Evolutionary conservation across 208 protist genomes (phyloP), one percentile per base, ranked within the genome.

Genomic region (Trichomonas tenax): DNA sequence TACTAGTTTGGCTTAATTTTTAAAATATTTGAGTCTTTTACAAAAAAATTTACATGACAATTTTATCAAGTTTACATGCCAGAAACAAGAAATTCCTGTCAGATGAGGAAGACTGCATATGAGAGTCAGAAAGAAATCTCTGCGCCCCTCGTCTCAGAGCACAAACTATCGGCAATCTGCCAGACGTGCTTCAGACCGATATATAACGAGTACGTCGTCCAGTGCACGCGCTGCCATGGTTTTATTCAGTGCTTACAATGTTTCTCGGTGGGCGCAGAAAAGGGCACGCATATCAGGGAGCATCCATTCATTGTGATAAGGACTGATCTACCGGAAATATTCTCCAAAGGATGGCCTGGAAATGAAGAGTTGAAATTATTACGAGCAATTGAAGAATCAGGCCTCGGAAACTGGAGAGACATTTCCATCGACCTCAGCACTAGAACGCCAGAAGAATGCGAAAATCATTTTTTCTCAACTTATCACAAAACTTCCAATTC

Each of bases 161-260:
- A 72, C 11, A 72, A 72, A n/a, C 58, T 21, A 72, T 72, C 26
- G 21, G 58, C 58, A 72, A 72, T 84, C 6, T 84, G 81, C 41
- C 34, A 34, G 15, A 84, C 81, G 11, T 84, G 81, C 34, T 34
- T 34, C 81, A 34, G 81, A 6, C 81, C 26, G 41, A 84, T 84
- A 84, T 84, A 41, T 11, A 40, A 93, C 51, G 86, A 93, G 38
- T 48, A 51, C 38, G n/a, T 40, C 17, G 34, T 93, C 36, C 40
- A 38, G 17, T 93, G 86, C 44, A 38, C 44, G 0, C 26, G 23
- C 34, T 93, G 86, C 44, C 23, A 51, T 48, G 86, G 44, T 38
- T 93, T 93, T 93, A 38, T 51, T 93, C 86, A 51, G 8, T 93
- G 86, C 46, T 51, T 93, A 51, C 40, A 93, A 36, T 93, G 86